phyloP scores from a whole-genome alignment of 371 early-diverging fungal genomes.

The Mucor plumbeus region DNA sequence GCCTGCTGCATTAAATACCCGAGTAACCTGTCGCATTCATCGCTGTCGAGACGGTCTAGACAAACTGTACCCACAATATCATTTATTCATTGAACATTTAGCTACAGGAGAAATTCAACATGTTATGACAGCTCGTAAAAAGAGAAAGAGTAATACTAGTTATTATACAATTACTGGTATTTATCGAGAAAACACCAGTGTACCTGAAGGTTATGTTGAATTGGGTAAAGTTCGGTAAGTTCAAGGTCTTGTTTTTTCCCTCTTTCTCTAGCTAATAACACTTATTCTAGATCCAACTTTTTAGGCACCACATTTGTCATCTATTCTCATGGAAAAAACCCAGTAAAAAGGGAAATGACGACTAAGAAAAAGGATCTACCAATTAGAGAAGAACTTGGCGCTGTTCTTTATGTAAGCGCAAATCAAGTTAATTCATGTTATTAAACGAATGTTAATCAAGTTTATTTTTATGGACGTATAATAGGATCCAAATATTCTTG shows the following conservation, averaged over 20 bases:
- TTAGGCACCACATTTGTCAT: slow-evolving; percentile 85
- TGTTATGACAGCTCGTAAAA: slow-evolving; percentile 74
- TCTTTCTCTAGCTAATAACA: not conserved
- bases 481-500: slow-evolving; percentile 88
- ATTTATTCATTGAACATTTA: slow-evolving; percentile 75
- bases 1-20: slow-evolving; percentile 75
- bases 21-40: slow-evolving; percentile 77
- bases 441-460: not conserved
- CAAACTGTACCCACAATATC: slow-evolving; percentile 75
- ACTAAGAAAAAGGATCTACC: slow-evolving; percentile 46
- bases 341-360: slow-evolving; percentile 45
- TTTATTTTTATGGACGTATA: slow-evolving; percentile 2
- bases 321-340: slow-evolving; percentile 72
- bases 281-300: slow-evolving; percentile 73
- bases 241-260: not conserved
- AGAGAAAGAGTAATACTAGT: slow-evolving; percentile 71
- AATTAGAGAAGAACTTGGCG: slow-evolving; percentile 75
- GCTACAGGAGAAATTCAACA: slow-evolving; percentile 46
- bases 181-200: slow-evolving; percentile 22
- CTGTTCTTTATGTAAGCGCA: slow-evolving; percentile 76
- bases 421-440: not conserved
- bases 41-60: slow-evolving; percentile 75
- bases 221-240: slow-evolving; percentile 69
- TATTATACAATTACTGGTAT: slow-evolving; percentile 73
- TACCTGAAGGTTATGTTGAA: slow-evolving; percentile 33